Evolutionary conservation across 495 filamentous ascomycete genomes (phyloP), one percentile per base, ranked within the genome.

Genomic region (Hypoxylon lienhwacheense): DNA sequence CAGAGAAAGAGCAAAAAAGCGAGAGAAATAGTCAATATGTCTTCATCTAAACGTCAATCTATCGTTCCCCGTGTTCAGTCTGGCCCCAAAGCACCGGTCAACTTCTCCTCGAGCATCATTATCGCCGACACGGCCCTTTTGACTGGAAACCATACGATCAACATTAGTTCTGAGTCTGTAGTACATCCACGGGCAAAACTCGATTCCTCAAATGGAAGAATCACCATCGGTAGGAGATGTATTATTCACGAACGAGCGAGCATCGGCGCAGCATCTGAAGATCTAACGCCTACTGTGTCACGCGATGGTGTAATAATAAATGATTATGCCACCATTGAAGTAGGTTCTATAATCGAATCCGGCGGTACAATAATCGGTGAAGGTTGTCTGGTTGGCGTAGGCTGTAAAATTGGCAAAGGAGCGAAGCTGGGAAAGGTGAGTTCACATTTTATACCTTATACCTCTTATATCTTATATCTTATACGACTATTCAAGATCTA

Each of bases 171-270:
- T 25, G 81, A 87, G 64, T 84, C 81, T 11, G 81, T 96, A n/a
- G 73, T 96, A 47, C 91, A 96, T 70, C 91, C 91, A 1, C 86
- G 89, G 48, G 79, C 83, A 0, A 78, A 80, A 40, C 74, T 96
- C 59, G 83, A 85, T 60, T 83, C 87, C 1, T 74, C 77, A 29
- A 73, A 80, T 35, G 91, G 87, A 0, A 81, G 85, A 15, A 80
- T 96, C 24, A 81, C 75, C 6, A 80, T 96, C 36, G 88, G 87
- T 0, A 81, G 84, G 7, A 76, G 81, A 28, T 89, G 86, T 67
- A 85, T 93, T 25, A 79, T 96, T 36, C 80, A 83, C 54, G 91
- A 96, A 72, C 85, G 87, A 39, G 74, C 76, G 19, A 70, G 70
- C 2, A 74, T 91, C n/a, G 85, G 82, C 0, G 73, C 75, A 3